A percentile compares a stretch with the other conserved stretches of the same genome.
phyloP scores from a whole-genome alignment of 768 basidiomycete species.

The Xanthoconium purpureum region DNA sequence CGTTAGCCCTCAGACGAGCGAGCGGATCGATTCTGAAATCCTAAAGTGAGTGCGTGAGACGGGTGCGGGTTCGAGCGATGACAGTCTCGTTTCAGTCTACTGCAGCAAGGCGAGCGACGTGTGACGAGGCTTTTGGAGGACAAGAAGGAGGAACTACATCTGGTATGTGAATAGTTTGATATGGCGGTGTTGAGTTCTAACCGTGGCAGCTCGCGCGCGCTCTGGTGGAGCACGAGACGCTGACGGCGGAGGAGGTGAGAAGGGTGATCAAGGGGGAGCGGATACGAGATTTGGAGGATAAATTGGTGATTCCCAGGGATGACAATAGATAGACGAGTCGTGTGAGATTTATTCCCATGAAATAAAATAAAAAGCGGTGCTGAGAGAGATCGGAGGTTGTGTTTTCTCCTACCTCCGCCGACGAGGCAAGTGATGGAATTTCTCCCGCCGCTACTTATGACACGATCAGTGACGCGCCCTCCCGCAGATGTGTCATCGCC shows the following conservation, averaged over 20 bases:
- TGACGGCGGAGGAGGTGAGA: conserved; percentile 81
- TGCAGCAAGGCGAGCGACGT: conserved; percentile 68
- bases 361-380: conserved; percentile 1
- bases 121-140: conserved; percentile 61
- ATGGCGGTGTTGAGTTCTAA: not conserved
- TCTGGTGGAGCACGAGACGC: conserved; percentile 92
- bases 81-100: conserved; percentile 39
- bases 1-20: conserved; percentile 71
- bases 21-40: conserved; percentile 88
- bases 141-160: conserved; percentile 73
- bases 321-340: not conserved
- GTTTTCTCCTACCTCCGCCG: conserved; percentile 54
- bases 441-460: not conserved
- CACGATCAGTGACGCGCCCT: not conserved
- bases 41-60: conserved; percentile 51
- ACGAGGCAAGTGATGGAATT: conserved; percentile 29
- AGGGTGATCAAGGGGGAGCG: conserved; percentile 82
- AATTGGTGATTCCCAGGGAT: conserved; percentile 32
- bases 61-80: too few relatives aligned
- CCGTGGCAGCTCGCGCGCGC: conserved; percentile 74
- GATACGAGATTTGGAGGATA: conserved; percentile 67
- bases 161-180: conserved; percentile 39
- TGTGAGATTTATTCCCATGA: not conserved
- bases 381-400: not conserved
- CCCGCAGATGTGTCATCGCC: conserved; percentile 59